Conservation (phyloP, 768 basidiomycete genomes). For the Scleroderma bovista region DNA sequence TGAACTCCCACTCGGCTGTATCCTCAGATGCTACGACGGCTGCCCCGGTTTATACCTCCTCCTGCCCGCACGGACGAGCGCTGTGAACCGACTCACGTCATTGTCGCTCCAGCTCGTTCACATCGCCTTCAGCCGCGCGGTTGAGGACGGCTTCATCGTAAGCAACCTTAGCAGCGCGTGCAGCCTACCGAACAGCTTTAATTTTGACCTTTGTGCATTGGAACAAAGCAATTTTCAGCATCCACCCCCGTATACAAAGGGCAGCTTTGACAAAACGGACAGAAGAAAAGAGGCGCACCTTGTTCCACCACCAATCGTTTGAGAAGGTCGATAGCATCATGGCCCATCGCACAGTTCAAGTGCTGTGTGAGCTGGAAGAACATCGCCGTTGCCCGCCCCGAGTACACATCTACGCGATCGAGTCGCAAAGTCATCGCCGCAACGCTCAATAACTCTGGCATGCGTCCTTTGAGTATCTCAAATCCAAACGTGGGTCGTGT, state of each 20-base stretch:
- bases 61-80: conserved; percentile 80
- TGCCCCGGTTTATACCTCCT: conserved; percentile 64
- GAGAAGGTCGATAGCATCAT: conserved; percentile 80
- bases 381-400: conserved; percentile 47
- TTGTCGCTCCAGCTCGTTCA: conserved; percentile 93
- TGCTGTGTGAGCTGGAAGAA: conserved; percentile 73
- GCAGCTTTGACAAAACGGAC: background rate
- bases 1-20: conserved; percentile 82
- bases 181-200: conserved; percentile 57
- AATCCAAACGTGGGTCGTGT: conserved; percentile 10
- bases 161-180: conserved; percentile 65
- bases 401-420: conserved; percentile 54
- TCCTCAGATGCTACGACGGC: conserved; percentile 67
- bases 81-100: conserved; percentile 85
- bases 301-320: conserved; percentile 73
- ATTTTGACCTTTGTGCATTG: conserved; percentile 60
- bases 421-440: conserved; percentile 35
- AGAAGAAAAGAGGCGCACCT: conserved; percentile 57
- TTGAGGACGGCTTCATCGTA: conserved; percentile 76
- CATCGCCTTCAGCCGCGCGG: conserved; percentile 85
- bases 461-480: conserved; percentile 31
- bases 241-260: too few species aligned
- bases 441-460: conserved; percentile 43
- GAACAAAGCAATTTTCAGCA: conserved; percentile 2
- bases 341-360: conserved; percentile 86